Percentiles rank a stretch among this genome's conserved stretches.
Evolutionary conservation across 192 early-diverging fungal genomes (phyloP).

Genomic region (Umbelopsis vinacea): DNA sequence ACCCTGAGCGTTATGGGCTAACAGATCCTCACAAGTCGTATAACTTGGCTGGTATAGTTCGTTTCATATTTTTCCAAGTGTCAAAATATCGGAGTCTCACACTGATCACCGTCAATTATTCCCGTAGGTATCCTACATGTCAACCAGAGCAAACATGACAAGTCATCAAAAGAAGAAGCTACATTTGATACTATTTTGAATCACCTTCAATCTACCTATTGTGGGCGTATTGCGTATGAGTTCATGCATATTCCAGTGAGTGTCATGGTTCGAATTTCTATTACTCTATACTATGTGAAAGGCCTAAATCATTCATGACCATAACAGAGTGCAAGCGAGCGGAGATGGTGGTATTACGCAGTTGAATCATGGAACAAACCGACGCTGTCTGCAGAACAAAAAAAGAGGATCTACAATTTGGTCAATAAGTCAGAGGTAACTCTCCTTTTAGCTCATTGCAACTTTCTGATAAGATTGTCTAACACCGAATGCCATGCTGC

Average conservation of each 20-base stretch:
- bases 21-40: conserved; percentile 56
- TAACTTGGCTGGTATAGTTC: conserved; percentile 58
- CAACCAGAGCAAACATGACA: conserved; percentile 52
- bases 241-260: conserved; percentile 90
- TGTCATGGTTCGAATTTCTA: background rate
- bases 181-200: conserved; percentile 68
- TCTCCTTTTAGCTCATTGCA: background rate
- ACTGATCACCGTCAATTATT: background rate
- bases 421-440: conserved; percentile 75
- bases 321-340: conserved; percentile 72
- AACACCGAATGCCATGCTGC: background rate
- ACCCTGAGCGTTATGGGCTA: conserved; percentile 85
- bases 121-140: conserved; percentile 71
- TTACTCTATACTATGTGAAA: too few species aligned
- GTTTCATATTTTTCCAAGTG: background rate
- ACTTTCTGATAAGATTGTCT: background rate
- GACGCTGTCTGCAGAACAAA: conserved; percentile 60
- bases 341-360: conserved; percentile 86
- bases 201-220: conserved; percentile 75
- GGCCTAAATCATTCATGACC: background rate
- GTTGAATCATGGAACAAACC: conserved; percentile 79
- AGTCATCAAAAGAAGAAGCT: conserved; percentile 54
- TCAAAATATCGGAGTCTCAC: too few species aligned
- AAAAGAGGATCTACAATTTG: conserved; percentile 77
- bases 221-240: conserved; percentile 90